Percentiles rank a stretch among this genome's conserved stretches.
Conservation (phyloP, 495 filamentous ascomycete genomes). For the Tetracladium marchalianum region DNA sequence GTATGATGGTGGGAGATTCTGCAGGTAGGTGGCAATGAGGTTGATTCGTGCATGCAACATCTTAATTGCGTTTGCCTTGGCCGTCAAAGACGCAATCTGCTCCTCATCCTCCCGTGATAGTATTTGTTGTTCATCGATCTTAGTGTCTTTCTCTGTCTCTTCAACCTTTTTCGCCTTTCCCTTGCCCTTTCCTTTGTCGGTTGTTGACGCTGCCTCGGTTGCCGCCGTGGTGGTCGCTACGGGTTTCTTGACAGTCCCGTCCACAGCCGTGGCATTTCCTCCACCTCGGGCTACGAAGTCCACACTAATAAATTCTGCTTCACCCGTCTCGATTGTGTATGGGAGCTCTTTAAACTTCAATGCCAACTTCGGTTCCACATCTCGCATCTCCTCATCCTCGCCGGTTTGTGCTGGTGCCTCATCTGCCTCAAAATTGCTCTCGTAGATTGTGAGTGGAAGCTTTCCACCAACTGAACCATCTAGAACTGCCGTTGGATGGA, state of each 20-base stretch:
- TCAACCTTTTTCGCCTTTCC: conserved; percentile 25
- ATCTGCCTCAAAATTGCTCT: conserved; percentile 64
- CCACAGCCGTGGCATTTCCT: conserved; percentile 61
- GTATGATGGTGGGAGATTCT: conserved; percentile 56
- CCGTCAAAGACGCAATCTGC: conserved; percentile 54
- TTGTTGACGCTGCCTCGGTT: conserved; percentile 1
- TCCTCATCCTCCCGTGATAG: conserved; percentile 77
- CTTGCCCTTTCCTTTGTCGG: conserved; percentile 22
- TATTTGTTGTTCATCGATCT: conserved; percentile 31
- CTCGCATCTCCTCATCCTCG: conserved; percentile 65
- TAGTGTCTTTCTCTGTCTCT: conserved; percentile 27
- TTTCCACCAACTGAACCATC: conserved; percentile 52
- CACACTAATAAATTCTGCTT: conserved; percentile 95
- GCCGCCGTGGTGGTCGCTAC: conserved; percentile 1
- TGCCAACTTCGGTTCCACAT: conserved; percentile 45
- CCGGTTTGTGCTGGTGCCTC: conserved; percentile 35
- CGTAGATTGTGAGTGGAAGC: conserved; percentile 83
- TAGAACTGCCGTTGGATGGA: conserved; percentile 47
- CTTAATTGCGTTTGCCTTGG: conserved; percentile 83
- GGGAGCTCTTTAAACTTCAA: conserved; percentile 75
- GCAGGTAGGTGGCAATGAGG: conserved; percentile 72
- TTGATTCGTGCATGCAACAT: conserved; percentile 81
- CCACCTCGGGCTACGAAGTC: conserved; percentile 80
- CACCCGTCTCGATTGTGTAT: conserved; percentile 83
- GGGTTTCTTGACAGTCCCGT: conserved; percentile 26